Conservation (phyloP, 2,329 filamentous ascomycete genomes). For the Colletotrichum sp. region DNA sequence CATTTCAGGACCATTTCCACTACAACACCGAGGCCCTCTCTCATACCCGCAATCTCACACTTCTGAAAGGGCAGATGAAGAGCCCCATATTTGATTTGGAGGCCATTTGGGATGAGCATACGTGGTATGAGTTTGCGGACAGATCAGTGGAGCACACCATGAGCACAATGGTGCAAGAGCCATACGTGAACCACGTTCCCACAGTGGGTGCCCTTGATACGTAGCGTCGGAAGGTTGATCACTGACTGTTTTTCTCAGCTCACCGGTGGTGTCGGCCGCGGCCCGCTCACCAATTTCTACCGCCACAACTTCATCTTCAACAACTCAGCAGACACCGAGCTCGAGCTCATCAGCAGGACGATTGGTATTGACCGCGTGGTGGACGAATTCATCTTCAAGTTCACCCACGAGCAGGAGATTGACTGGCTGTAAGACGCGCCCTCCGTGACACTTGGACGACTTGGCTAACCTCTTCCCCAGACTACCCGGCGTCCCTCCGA, state of each 20-base stretch:
- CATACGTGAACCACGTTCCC: constrained; percentile 80
- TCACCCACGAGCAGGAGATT: constrained; percentile 66
- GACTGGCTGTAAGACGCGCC: constrained; percentile 68
- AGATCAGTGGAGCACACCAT: constrained; percentile 76
- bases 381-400: constrained; percentile 71
- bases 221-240: background rate
- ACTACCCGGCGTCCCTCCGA: constrained; percentile 60
- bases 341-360: constrained; percentile 74
- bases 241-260: constrained; percentile 34
- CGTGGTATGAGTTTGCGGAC: constrained; percentile 71
- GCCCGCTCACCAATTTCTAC: constrained; percentile 70
- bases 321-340: constrained; percentile 69
- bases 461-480: constrained; percentile 17
- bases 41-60: constrained; percentile 69
- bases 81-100: constrained; percentile 78
- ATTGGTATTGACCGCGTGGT: constrained; percentile 74
- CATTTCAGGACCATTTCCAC: constrained; percentile 54
- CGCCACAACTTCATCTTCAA: constrained; percentile 75
- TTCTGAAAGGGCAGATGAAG: constrained; percentile 65
- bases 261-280: constrained; percentile 72
- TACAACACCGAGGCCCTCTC: constrained; percentile 60
- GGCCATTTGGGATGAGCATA: constrained; percentile 80
- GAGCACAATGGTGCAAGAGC: constrained; percentile 79
- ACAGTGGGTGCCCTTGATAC: constrained; percentile 40
- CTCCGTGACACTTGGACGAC: constrained; percentile 10